Evolutionary conservation across 2,329 filamentous ascomycete species (phyloP), one percentile per base, ranked within the genome.

Genomic region (Diplodia seriata): DNA sequence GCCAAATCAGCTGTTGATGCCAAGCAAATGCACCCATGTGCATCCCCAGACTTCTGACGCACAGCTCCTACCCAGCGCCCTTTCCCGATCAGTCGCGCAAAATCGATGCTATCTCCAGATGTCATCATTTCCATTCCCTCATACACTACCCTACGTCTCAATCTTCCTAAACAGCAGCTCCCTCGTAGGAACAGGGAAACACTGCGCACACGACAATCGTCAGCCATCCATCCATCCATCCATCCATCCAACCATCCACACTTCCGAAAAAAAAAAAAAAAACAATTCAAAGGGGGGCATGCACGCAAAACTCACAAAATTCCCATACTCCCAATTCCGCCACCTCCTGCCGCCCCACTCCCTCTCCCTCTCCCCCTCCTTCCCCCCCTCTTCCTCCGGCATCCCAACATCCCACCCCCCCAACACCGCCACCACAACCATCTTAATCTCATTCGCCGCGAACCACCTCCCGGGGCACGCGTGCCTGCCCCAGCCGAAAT

Each of bases 391-490:
- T 9, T n/a, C 31, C 8, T 36, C 59, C 20, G 47, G 47, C 49
- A 65, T 53, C 23, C 15, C n/a, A 1, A 54, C 62, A 7, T 65
- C 62, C 62, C 62, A 65, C 20, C 20, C 62, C 15, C 18, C 0
- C 33, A 65, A 1, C 7, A 65, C 20, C 1, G 23, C 14, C 33
- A 72, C 72, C 1, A 78, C 31, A 14, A 77, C 71, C 71, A 77
- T 73, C 68, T 78, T 78, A 38, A 78, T 76, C 68, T 77, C 75
- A 40, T 74, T 74, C 2, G 71, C 67, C 0, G 76, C 76, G n/a
- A 77, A 77, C 68, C 76, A 77, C 3, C 76, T 66, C 0, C 76
- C 76, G 1, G 76, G 75, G 23, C 76, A 78, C 0, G 74, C 73
- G 65, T 77, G 75, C 0, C 70, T 57, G 1, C 76, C 76, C 55